Base-by-base conservation (phyloP, 106 monocot genomes). In the Amphibolis antarctica region DNA sequence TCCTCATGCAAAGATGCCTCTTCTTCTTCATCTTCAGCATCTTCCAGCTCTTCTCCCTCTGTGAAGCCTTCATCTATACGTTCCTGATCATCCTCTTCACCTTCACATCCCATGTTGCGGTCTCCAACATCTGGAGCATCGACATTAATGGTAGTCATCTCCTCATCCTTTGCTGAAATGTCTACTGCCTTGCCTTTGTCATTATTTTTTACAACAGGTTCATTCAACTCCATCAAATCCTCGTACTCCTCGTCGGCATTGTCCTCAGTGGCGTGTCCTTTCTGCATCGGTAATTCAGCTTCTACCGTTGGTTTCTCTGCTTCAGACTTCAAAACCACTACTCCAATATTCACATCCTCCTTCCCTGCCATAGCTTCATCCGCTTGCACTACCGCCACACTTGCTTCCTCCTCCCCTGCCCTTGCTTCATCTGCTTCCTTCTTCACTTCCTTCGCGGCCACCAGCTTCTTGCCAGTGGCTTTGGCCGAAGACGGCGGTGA, bases 1-100 rank as follows among this genome's bases (percentile, higher is more conserved):
- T 86, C 86, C 43, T 68, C 78, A 25, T 68, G 66, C 12, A 77
- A 53, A 44, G 27, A 60, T 0, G 15, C 56, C 4, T 26, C 74
- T 58, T 68, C 76, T 42, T 70, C 76, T 3, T 66, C 56, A 18
- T 68, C 76, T 62, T 74, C 28, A 55, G 46, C n/a, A 2, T 12
- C 36, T 36, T 36, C 36, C 36, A 36, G 4, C 28, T 55, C 63
- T 53, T 42, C 67, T 19, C 18, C 62, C n/a, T 55, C 81, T 22
- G 17, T 61, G 23, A 28, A 59, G 25, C 45, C 76, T 26, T 12
- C 66, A 20, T 58, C 76, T 36, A 10, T 66, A n/a, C 3, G 42
- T 12, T 55, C 75, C 48, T 75, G 57, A 1, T 13, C 63, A 46
- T 19, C 63, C 23, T 19, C 18, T 30, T 46, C 28, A n/a, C 36